Evolutionary conservation across 192 early-diverging fungal species (phyloP).

Genomic region (Entophlyctis helioformis): DNA sequence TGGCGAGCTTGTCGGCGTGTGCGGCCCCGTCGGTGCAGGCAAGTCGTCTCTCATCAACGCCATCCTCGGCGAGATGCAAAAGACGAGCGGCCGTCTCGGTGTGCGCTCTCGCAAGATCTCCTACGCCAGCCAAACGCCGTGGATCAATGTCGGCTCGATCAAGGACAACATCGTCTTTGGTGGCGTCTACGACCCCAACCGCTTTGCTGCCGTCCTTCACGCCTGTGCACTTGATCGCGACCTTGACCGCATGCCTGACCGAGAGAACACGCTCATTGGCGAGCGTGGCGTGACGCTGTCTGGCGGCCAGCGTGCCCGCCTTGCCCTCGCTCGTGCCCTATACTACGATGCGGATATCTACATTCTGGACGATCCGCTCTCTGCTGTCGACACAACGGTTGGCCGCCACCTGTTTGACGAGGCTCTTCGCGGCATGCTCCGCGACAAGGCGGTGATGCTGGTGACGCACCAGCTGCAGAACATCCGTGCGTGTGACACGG

Average conservation of each 20-base stretch:
- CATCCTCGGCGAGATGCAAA: slow-evolving; percentile 31
- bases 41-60: slow-evolving; percentile 29
- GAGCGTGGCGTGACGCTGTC: slow-evolving; percentile 29
- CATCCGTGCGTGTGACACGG: slow-evolving; percentile 13
- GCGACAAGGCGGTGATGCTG: slow-evolving; percentile 21
- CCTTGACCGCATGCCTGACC: slow-evolving; percentile 13
- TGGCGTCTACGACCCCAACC: slow-evolving; percentile 6
- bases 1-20: slow-evolving; percentile 23
- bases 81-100: neutral
- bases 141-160: slow-evolving; percentile 24
- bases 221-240: slow-evolving; percentile 31
- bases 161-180: slow-evolving; percentile 38
- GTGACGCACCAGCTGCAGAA: slow-evolving; percentile 39
- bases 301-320: slow-evolving; percentile 35
- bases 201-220: slow-evolving; percentile 20
- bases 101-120: slow-evolving; percentile 16
- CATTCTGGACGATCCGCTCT: slow-evolving; percentile 36
- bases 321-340: slow-evolving; percentile 32
- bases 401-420: slow-evolving; percentile 29
- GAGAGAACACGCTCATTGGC: slow-evolving; percentile 24
- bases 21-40: slow-evolving; percentile 34
- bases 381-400: slow-evolving; percentile 35
- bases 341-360: slow-evolving; percentile 30
- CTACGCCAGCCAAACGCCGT: slow-evolving; percentile 29
- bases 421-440: slow-evolving; percentile 22